phyloP scores from a whole-genome alignment of 2,329 filamentous ascomycete species.

The Fusarium penzigii region DNA sequence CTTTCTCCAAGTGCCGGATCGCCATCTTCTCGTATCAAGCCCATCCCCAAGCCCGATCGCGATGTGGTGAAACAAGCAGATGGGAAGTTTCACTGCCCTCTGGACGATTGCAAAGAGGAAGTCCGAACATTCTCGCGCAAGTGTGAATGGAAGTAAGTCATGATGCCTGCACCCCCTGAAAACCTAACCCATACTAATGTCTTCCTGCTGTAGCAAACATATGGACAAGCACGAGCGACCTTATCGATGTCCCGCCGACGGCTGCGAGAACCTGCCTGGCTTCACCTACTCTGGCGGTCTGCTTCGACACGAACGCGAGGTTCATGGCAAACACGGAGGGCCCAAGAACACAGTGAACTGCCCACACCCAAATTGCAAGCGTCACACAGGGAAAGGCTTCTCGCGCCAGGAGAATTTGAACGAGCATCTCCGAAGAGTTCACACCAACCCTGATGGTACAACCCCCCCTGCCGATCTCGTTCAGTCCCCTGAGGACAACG shows the following conservation, averaged over 20 bases:
- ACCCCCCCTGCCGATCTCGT: constrained; percentile 37
- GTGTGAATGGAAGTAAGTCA: constrained; percentile 89
- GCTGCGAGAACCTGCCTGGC: constrained; percentile 87
- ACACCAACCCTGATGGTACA: constrained; percentile 54
- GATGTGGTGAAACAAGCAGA: constrained; percentile 62
- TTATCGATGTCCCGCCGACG: constrained; percentile 80
- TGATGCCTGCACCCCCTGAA: background rate
- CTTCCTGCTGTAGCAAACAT: constrained; percentile 68
- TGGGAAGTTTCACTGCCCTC: constrained; percentile 77
- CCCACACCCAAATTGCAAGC: constrained; percentile 83
- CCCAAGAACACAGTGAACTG: constrained; percentile 87
- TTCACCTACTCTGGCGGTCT: constrained; percentile 95
- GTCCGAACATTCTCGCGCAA: constrained; percentile 72
- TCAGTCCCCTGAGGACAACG: constrained; percentile 47
- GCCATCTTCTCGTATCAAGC: constrained; percentile 47
- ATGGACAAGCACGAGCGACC: constrained; percentile 98
- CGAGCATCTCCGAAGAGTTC: constrained; percentile 89
- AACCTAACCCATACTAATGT: constrained; percentile 22
- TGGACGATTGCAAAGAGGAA: constrained; percentile 67
- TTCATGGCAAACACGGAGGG: constrained; percentile 86
- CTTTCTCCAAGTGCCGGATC: constrained; percentile 34
- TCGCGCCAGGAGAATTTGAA: constrained; percentile 92
- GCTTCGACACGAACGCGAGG: constrained; percentile 86
- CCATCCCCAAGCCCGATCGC: constrained; percentile 61
- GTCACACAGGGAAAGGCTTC: constrained; percentile 85